These are phyloP conservation scores for Paraphoma sp. DNA, from an alignment of 2,329 filamentous ascomycete species.

Conservation along the genomic window DNA sequence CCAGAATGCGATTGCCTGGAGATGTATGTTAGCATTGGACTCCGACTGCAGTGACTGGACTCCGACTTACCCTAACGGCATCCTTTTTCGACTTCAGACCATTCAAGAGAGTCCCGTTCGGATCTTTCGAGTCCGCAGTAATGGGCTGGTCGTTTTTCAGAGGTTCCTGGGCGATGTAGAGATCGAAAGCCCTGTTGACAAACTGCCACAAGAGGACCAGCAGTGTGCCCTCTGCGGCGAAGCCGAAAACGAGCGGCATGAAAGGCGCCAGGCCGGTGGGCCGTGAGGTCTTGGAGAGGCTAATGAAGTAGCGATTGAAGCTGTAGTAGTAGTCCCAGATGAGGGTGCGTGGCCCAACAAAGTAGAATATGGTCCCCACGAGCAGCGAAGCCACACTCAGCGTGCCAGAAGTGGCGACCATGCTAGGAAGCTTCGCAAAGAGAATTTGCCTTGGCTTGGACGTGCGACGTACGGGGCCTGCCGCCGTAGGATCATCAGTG, in stretches of 20 bases:
- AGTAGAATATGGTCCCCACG: constrained; percentile 35
- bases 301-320: constrained; percentile 76
- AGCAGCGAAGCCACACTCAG: constrained; percentile 58
- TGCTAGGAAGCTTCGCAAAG: constrained; percentile 18
- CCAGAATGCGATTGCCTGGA: constrained; percentile 84
- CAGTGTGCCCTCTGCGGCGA: constrained; percentile 64
- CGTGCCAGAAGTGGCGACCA: constrained; percentile 21
- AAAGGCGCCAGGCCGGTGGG: constrained; percentile 64
- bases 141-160: constrained; percentile 85
- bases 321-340: constrained; percentile 64
- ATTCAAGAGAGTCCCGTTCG: constrained; percentile 86
- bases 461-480: constrained; percentile 7
- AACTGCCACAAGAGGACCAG: constrained; percentile 78
- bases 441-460: constrained; percentile 29
- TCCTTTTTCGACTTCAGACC: constrained; percentile 85
- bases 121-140: constrained; percentile 84
- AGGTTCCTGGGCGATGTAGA: constrained; percentile 81
- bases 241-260: constrained; percentile 61
- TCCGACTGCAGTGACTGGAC: too few relatives aligned
- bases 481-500: constrained; percentile 13
- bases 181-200: constrained; percentile 77
- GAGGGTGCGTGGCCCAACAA: constrained; percentile 31
- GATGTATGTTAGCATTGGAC: constrained; percentile 9
- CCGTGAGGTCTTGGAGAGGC: constrained; percentile 71
- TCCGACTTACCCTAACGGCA: constrained; percentile 65